Percentiles rank a stretch among this genome's conserved stretches.
Conservation (phyloP, 805 yeast genomes). For the Clavispora fructus region DNA sequence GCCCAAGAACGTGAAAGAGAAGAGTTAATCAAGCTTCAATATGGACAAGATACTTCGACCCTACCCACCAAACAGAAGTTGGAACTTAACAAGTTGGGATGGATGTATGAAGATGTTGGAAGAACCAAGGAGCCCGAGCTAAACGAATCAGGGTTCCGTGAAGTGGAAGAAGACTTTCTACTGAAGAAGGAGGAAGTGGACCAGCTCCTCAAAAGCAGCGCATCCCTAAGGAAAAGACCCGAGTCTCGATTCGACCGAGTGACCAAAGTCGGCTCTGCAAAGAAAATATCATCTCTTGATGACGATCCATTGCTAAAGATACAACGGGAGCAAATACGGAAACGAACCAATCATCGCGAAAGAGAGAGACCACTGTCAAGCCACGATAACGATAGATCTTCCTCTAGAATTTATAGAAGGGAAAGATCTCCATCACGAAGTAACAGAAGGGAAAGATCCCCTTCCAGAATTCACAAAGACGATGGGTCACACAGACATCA, state of each 20-base stretch:
- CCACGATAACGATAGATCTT: neutral
- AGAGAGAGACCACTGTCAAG: neutral
- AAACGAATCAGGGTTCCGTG: slow-evolving; percentile 34
- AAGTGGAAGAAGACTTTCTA: slow-evolving; percentile 23
- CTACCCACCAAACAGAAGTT: slow-evolving; percentile 30
- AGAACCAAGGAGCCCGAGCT: slow-evolving; percentile 17
- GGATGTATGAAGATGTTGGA: slow-evolving; percentile 76
- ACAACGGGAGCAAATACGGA: slow-evolving; percentile 21
- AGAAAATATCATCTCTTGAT: slow-evolving; percentile 17
- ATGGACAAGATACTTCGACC: slow-evolving; percentile 31
- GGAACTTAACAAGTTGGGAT: slow-evolving; percentile 51
- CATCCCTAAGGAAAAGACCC: slow-evolving; percentile 31
- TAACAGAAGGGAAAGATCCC: neutral
- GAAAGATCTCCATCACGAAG: neutral
- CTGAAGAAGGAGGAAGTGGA: slow-evolving; percentile 39
- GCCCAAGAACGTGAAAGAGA: slow-evolving; percentile 55
- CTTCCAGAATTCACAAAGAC: neutral
- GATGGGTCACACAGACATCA: neutral
- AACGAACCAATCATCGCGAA: slow-evolving; percentile 1
- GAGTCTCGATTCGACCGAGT: slow-evolving; percentile 21
- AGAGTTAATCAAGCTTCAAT: slow-evolving; percentile 47
- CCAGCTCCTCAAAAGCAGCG: slow-evolving; percentile 50
- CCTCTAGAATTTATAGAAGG: neutral
- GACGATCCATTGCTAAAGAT: slow-evolving; percentile 52
- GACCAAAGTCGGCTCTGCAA: slow-evolving; percentile 17